These are phyloP conservation scores for Neurospora sp. DNA, from an alignment of 2,329 filamentous ascomycete genomes.

Conservation along the genomic window DNA sequence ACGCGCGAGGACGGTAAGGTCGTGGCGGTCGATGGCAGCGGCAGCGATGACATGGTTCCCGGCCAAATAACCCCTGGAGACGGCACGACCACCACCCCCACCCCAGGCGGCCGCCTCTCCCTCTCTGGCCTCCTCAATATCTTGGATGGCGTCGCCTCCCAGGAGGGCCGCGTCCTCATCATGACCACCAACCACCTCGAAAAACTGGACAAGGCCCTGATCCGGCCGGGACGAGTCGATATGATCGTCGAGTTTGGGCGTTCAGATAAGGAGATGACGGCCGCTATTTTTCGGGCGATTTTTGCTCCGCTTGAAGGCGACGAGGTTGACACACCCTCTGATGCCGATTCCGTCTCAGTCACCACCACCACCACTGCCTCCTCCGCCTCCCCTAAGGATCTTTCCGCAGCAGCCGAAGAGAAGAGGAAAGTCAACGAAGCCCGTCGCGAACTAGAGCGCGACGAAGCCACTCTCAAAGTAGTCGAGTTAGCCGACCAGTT, in stretches of 20 bases:
- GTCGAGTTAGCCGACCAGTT: conserved; percentile 38
- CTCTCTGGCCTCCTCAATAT: conserved; percentile 73
- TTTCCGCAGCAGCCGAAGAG: conserved; percentile 8
- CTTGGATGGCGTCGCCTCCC: conserved; percentile 62
- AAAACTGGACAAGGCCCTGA: conserved; percentile 51
- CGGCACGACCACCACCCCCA: conserved; percentile 14
- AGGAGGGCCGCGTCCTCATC: conserved; percentile 53
- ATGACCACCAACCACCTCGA: conserved; percentile 59
- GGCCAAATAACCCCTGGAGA: conserved; percentile 25
- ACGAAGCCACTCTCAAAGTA: conserved; percentile 31
- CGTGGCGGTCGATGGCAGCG: conserved; percentile 8
- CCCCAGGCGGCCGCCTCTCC: conserved; percentile 39
- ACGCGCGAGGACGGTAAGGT: conserved; percentile 32
- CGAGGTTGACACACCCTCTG: conserved; percentile 16
- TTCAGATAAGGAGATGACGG: conserved; percentile 42
- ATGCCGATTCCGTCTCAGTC: background rate
- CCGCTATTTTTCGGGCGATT: conserved; percentile 48
- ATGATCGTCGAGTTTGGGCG: conserved; percentile 48
- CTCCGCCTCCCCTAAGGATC: no score
- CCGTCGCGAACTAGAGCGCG: background rate
- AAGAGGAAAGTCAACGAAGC: conserved; percentile 15
- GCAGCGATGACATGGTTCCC: conserved; percentile 22
- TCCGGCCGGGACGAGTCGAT: conserved; percentile 53
- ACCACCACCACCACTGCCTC: no score
- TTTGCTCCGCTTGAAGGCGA: conserved; percentile 44